These are phyloP conservation scores for Curvularia sp. DNA, from an alignment of 2,329 filamentous ascomycete genomes.

Conservation along the genomic window DNA sequence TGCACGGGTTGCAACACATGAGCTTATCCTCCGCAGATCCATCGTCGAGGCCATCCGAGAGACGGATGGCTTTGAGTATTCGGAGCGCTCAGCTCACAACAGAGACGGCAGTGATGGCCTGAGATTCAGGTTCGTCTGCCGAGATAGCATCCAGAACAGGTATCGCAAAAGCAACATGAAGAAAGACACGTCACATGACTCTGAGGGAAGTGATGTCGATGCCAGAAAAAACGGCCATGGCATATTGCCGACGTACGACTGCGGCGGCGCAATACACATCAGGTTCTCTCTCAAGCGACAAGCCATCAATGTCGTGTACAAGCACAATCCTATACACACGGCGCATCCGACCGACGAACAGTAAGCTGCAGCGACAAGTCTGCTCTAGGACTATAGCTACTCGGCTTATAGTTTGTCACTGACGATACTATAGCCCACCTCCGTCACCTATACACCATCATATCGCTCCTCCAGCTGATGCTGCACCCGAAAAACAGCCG, in stretches of 20 bases:
- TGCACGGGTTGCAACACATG: background rate
- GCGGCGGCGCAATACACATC: conserved; percentile 44
- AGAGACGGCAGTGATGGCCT: conserved; percentile 40
- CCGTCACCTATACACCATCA: conserved; percentile 9
- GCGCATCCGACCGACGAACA: conserved; percentile 15
- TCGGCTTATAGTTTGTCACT: background rate
- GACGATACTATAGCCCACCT: conserved; percentile 12
- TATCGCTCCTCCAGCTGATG: conserved; percentile 7
- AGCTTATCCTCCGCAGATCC: conserved; percentile 24
- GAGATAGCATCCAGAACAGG: conserved; percentile 44
- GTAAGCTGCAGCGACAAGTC: conserved; percentile 11
- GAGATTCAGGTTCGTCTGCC: conserved; percentile 45
- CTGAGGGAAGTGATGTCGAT: conserved; percentile 14
- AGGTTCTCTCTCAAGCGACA: conserved; percentile 47
- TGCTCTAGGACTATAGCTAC: background rate
- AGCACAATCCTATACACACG: conserved; percentile 45
- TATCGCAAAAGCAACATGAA: conserved; percentile 35
- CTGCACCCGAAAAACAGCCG: conserved; percentile 17
- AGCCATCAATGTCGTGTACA: conserved; percentile 47
- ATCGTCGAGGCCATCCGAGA: conserved; percentile 42
- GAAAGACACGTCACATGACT: conserved; percentile 26
- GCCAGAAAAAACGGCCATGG: conserved; percentile 8
- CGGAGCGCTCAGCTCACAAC: conserved; percentile 40
- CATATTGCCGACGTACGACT: conserved; percentile 38
- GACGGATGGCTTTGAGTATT: conserved; percentile 46